Conservation (phyloP, 306 rosid genomes). For the Herpetospermum pedunculosum region DNA sequence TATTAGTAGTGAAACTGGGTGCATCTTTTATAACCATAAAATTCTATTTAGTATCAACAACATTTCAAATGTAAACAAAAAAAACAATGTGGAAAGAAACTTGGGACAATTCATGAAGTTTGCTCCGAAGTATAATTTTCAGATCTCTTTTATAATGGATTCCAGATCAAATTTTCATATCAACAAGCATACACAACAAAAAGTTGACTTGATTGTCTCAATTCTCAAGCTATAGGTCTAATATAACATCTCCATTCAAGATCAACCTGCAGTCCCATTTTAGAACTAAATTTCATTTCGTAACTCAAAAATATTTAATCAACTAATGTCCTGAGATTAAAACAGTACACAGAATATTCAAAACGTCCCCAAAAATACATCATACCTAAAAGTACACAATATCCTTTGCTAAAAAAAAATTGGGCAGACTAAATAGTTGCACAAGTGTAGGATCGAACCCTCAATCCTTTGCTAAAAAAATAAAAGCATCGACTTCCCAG, state of each 20-base stretch:
- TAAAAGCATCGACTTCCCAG: background rate
- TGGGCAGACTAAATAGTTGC: no score
- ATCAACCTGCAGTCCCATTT: background rate
- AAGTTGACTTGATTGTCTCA: background rate
- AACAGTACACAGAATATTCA: background rate
- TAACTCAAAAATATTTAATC: background rate
- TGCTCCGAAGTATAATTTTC: background rate
- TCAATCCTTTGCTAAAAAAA: background rate
- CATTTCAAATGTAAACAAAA: background rate
- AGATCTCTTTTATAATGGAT: background rate
- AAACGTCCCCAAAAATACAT: background rate
- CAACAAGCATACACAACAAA: background rate
- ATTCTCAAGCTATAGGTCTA: background rate
- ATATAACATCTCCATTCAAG: background rate
- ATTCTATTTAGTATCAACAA: background rate
- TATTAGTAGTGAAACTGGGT: background rate
- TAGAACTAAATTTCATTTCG: background rate
- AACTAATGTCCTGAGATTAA: background rate
- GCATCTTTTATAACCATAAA: background rate
- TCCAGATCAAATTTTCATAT: background rate
- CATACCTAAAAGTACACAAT: background rate
- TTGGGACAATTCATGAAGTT: background rate
- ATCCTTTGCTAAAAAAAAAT: background rate
- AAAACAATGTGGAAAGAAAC: background rate
- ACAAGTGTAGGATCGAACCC: no score